Evolutionary conservation across 192 early-diverging fungal species (phyloP).

Genomic region (Chytriomyces sp.): DNA sequence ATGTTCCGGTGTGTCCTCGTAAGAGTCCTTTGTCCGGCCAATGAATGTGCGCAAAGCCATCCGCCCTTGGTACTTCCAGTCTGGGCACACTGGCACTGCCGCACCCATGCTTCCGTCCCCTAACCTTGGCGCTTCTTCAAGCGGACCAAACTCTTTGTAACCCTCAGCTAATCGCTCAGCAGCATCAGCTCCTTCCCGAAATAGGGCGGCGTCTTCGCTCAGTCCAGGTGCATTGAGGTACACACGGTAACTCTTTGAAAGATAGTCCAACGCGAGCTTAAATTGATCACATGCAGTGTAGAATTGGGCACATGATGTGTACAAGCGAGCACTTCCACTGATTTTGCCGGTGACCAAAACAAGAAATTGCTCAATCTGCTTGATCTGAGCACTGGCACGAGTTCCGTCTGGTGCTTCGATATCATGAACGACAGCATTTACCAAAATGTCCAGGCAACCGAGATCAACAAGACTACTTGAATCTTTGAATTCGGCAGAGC

Average conservation of each 20-base stretch:
- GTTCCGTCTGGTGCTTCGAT: slow-evolving; percentile 13
- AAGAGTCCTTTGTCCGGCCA: slow-evolving; percentile 70
- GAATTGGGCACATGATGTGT: slow-evolving; percentile 77
- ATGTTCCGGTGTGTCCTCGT: slow-evolving; percentile 12
- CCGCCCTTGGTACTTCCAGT: slow-evolving; percentile 89
- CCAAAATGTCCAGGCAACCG: slow-evolving; percentile 76
- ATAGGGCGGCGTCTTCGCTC: slow-evolving; percentile 69
- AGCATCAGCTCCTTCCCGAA: slow-evolving; percentile 71
- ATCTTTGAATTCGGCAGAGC: slow-evolving; percentile 52
- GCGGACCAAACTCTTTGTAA: slow-evolving; percentile 75
- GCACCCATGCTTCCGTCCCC: slow-evolving; percentile 46
- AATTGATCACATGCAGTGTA: slow-evolving; percentile 70
- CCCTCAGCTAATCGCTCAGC: slow-evolving; percentile 78
- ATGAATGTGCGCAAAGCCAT: slow-evolving; percentile 83
- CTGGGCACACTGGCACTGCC: slow-evolving; percentile 70
- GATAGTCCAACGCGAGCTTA: slow-evolving; percentile 75
- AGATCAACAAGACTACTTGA: slow-evolving; percentile 68
- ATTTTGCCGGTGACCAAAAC: slow-evolving; percentile 77
- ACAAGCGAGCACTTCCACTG: slow-evolving; percentile 73
- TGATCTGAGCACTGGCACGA: slow-evolving; percentile 54
- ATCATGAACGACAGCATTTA: slow-evolving; percentile 61
- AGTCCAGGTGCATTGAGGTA: slow-evolving; percentile 78
- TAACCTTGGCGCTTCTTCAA: slow-evolving; percentile 40
- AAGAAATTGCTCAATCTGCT: slow-evolving; percentile 64
- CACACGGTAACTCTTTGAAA: slow-evolving; percentile 83